These are phyloP conservation scores for Chaetomium fimeti DNA, from an alignment of 495 filamentous ascomycete species.

Conservation along the genomic window DNA sequence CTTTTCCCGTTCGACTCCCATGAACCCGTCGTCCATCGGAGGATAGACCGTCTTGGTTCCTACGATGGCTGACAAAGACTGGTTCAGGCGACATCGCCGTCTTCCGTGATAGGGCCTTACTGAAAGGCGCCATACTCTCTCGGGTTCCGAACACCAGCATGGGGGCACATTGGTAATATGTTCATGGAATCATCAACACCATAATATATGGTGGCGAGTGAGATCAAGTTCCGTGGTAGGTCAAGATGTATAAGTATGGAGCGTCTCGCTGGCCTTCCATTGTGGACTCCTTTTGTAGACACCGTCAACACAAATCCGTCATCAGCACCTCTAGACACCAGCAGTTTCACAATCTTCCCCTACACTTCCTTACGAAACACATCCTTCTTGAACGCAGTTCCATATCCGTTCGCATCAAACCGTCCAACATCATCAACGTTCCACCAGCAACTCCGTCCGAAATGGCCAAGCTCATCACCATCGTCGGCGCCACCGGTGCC, in stretches of 20 bases:
- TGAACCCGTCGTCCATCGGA: too few relatives aligned
- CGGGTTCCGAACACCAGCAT: too few relatives aligned
- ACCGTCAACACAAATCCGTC: neutral
- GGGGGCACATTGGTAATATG: too few relatives aligned
- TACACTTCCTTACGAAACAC: neutral
- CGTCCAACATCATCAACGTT: neutral
- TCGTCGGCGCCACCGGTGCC: constrained; percentile 64
- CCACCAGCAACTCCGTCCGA: neutral
- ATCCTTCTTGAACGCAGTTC: neutral
- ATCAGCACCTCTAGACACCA: neutral
- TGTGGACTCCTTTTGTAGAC: neutral
- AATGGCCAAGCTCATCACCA: constrained; percentile 46
- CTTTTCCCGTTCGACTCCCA: too few relatives aligned
- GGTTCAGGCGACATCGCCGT: too few relatives aligned
- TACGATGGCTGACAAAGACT: too few relatives aligned
- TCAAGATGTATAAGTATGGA: neutral
- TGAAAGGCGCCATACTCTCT: too few relatives aligned
- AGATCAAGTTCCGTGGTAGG: too few relatives aligned
- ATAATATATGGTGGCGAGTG: too few relatives aligned
- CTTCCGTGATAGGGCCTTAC: too few relatives aligned
- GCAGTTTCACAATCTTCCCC: neutral
- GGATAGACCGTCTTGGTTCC: too few relatives aligned
- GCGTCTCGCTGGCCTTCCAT: neutral
- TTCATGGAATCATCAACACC: too few relatives aligned
- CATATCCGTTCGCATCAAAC: neutral